Evolutionary conservation across 306 rosid genomes (phyloP), one percentile per base, ranked within the genome.

Genomic region (Quercus parvula): DNA sequence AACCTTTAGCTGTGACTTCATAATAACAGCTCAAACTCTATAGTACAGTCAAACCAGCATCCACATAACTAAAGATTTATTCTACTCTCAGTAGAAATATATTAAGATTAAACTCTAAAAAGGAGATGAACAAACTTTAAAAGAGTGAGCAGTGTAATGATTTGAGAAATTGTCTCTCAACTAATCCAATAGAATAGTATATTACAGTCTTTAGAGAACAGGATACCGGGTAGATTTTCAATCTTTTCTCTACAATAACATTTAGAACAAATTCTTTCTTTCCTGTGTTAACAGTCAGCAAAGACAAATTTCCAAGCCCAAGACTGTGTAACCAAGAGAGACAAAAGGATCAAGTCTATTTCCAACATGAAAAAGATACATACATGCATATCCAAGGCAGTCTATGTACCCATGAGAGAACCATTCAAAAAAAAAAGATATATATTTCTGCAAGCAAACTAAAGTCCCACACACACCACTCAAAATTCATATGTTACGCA

Each of bases 181-280:
- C 15, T 24, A 59, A 59, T 12, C 54, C 54, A 3, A 49, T 12
- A 10, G 17, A 10, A 10, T 49, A 12, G 54, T 0, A 12, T 49
- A 10, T 49, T 49, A 46, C 52, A 49, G 54, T 49, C 54, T 49
- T 49, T 49, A 38, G 14, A 69, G 3, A 24, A 57, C 28, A n/a
- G 54, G 5, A 2, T 56, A 44, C 4, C 3, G 2, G 14, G 4
- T 41, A 38, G 15, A 18, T 49, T 49, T 49, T 49, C 17, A 10
- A 22, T 54, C 25, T 68, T 20, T 31, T 22, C 51, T 10, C 30
- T 1, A 3, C 22, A 51, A 20, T 20, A 11, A 52, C 28, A 15
- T 19, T 14, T 67, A 70, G 13, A 55, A 56, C 13, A 76, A 77
- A 56, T 54, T 72, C 58, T 78, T 78, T 81, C 67, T 20, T 38